Evolutionary conservation across 345 rosid species (phyloP).

Genomic region (Salix koriyanagi): DNA sequence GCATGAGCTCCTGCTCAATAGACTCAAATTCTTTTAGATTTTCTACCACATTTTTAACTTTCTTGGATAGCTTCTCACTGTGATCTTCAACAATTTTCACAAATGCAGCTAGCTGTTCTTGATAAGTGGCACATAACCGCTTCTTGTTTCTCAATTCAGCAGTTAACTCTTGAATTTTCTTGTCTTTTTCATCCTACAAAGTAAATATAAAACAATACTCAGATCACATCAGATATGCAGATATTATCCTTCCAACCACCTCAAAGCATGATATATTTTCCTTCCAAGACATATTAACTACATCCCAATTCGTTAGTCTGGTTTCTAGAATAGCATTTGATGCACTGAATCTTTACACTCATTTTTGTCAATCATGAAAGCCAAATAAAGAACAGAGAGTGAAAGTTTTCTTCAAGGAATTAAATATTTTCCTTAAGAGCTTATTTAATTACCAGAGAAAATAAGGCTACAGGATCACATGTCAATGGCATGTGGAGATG

Average conservation of each 20-base stretch:
- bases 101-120: conserved; percentile 54
- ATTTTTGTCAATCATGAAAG: neutral
- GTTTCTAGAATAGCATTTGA: neutral
- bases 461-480: neutral
- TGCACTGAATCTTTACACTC: neutral
- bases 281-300: neutral
- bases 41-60: conserved; percentile 47
- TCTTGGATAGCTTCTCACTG: conserved; percentile 39
- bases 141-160: conserved; percentile 62
- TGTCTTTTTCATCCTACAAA: conserved; percentile 59
- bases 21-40: conserved; percentile 55
- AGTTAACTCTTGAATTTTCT: conserved; percentile 63
- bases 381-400: neutral
- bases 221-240: neutral
- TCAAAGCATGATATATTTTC: neutral
- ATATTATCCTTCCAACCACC: neutral
- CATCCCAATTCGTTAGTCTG: neutral
- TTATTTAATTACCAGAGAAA: neutral
- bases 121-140: conserved; percentile 57
- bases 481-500: neutral
- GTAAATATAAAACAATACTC: neutral
- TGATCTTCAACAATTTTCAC: conserved; percentile 63
- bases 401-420: neutral
- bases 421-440: neutral
- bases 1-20: conserved; percentile 39